These are phyloP conservation scores for Mortierella sp. DNA, from an alignment of 371 early-diverging fungal species.

Conservation along the genomic window DNA sequence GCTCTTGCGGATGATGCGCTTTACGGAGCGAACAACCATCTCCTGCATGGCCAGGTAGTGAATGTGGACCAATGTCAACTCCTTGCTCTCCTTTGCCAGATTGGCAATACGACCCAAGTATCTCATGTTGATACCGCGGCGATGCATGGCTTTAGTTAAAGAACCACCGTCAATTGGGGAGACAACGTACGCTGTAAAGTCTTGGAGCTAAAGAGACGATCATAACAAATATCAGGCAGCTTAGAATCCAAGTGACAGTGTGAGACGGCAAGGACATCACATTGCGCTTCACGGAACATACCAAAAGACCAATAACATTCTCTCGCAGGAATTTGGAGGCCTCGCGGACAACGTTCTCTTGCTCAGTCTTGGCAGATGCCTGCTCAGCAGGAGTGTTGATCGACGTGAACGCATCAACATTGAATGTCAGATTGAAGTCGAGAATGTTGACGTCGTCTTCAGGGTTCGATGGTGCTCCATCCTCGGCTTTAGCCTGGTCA, in stretches of 20 bases:
- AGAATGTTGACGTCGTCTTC: constrained; percentile 65
- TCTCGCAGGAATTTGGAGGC: constrained; percentile 81
- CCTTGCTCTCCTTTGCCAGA: constrained; percentile 67
- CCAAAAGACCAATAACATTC: constrained; percentile 76
- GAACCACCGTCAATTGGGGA: constrained; percentile 86
- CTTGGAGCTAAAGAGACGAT: constrained; percentile 56
- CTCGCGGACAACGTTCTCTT: constrained; percentile 73
- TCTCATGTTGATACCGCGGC: constrained; percentile 96
- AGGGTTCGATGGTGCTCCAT: constrained; percentile 15
- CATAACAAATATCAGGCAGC: not conserved
- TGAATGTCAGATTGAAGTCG: constrained; percentile 81
- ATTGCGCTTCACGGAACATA: constrained; percentile 30
- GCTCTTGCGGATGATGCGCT: constrained; percentile 81
- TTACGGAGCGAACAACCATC: constrained; percentile 88
- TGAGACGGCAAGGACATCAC: not conserved
- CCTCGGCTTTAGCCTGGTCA: constrained; percentile 42
- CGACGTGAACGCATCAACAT: constrained; percentile 82
- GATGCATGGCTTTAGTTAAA: constrained; percentile 88
- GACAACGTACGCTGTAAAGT: constrained; percentile 76
- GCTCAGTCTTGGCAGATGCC: constrained; percentile 49
- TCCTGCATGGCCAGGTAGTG: constrained; percentile 74
- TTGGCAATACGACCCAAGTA: constrained; percentile 85
- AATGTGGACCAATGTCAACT: constrained; percentile 66
- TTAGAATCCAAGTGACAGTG: not conserved
- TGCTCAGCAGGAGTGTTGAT: constrained; percentile 54